Conservation (phyloP, 177 flowering plant species). For the Vitis hybrid region DNA sequence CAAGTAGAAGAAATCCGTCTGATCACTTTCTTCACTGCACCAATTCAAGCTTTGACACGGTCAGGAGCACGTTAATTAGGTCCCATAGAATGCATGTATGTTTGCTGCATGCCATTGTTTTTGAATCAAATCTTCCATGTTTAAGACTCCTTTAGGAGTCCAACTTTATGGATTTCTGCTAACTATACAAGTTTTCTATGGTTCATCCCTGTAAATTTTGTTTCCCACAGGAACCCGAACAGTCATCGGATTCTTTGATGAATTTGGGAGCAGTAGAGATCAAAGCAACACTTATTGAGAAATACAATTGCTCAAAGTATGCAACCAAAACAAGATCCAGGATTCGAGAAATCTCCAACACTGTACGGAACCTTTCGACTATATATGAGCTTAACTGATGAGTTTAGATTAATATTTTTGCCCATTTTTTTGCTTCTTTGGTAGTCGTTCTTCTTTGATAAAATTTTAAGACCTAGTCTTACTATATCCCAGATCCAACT, state of each 20-base stretch:
- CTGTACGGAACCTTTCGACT: neutral
- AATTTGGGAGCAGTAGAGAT: neutral
- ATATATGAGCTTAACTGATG: too few relatives aligned
- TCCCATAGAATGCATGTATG: neutral
- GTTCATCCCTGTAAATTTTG: neutral
- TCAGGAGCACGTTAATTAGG: neutral
- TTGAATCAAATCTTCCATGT: neutral
- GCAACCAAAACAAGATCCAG: neutral
- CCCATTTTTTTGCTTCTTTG: too few relatives aligned
- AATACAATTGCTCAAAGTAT: neutral
- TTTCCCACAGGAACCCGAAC: neutral
- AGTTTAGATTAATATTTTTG: too few relatives aligned
- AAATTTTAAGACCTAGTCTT: too few relatives aligned
- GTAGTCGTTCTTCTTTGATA: too few relatives aligned
- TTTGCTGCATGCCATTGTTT: neutral
- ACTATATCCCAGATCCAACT: too few relatives aligned
- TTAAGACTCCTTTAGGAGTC: neutral
- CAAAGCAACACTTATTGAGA: neutral
- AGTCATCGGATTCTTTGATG: neutral
- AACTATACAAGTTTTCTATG: neutral
- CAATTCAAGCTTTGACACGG: neutral
- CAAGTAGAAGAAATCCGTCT: neutral
- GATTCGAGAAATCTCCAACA: neutral
- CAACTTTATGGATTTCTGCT: neutral
- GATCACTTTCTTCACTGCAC: slow-evolving; percentile 1